phyloP scores from a whole-genome alignment of 139 green algal genomes.

The Tetradesmus lagerheimii region DNA sequence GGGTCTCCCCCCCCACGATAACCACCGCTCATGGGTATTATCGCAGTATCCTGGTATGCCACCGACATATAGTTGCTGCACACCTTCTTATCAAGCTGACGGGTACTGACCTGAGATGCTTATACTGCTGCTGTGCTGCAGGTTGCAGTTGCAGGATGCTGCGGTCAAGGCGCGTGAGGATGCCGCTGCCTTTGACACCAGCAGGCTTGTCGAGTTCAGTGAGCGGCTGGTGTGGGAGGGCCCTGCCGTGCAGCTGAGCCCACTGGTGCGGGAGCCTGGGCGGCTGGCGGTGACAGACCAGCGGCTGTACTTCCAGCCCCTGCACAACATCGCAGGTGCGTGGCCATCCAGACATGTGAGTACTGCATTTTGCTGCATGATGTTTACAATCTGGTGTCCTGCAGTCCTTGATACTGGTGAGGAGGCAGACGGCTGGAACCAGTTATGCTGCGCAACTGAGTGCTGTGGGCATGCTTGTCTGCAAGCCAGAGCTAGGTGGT shows the following conservation, averaged over 20 bases:
- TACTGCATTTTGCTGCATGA: too few relatives aligned
- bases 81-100: too few relatives aligned
- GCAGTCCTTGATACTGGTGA: too few relatives aligned
- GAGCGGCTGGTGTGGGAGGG: conserved; percentile 73
- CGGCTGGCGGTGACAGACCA: conserved; percentile 80
- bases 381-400: too few relatives aligned
- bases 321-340: conserved; percentile 79
- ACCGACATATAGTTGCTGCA: too few relatives aligned
- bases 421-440: too few relatives aligned
- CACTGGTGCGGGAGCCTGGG: conserved; percentile 78
- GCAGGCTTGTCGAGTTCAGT: conserved; percentile 78
- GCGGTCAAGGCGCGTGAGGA: conserved; percentile 61
- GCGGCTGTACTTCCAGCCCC: conserved; percentile 91
- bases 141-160: conserved; percentile 52
- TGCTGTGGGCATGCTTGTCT: background rate
- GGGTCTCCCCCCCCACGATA: too few relatives aligned
- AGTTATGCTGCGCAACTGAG: background rate
- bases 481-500: background rate
- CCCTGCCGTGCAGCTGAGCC: conserved; percentile 62
- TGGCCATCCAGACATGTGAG: background rate
- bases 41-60: too few relatives aligned
- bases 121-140: conserved; percentile 6
- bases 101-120: too few relatives aligned
- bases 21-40: too few relatives aligned
- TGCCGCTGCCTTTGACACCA: conserved; percentile 77